These are phyloP conservation scores for Eucalyptus guilfoylei DNA, from an alignment of 345 rosid genomes.

Conservation along the genomic window DNA sequence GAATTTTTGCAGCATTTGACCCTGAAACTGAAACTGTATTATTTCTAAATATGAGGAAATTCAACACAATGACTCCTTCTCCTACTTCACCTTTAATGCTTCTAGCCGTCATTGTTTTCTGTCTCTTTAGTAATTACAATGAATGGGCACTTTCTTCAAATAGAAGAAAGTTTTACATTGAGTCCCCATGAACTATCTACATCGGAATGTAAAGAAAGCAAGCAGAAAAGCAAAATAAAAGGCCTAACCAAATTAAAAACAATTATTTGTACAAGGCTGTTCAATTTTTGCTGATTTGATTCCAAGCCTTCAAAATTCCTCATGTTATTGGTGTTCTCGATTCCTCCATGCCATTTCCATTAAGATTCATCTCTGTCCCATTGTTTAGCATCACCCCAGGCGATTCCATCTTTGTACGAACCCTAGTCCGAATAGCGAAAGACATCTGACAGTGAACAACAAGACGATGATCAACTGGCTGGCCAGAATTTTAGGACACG, in stretches of 20 bases:
- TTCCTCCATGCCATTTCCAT: not conserved
- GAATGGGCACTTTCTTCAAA: fast-evolving
- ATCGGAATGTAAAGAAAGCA: not conserved
- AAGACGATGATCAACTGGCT: not conserved
- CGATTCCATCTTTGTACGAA: not conserved
- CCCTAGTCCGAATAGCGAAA: not conserved
- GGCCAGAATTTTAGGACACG: not conserved
- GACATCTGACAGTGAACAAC: not conserved
- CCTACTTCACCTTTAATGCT: not conserved
- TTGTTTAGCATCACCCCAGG: not conserved
- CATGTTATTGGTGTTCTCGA: not conserved
- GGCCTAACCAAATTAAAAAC: fast-evolving
- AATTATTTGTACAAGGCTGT: not conserved
- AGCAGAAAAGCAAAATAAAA: not conserved
- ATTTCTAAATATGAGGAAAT: not conserved
- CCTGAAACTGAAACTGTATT: not conserved
- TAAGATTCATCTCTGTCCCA: not conserved
- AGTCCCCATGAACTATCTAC: not conserved
- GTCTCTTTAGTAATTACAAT: not conserved
- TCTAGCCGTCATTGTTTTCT: not conserved
- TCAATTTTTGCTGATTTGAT: not conserved
- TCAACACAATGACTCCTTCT: not conserved
- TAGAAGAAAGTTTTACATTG: not conserved
- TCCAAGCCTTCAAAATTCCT: not conserved
- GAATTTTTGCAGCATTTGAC: no score